Evolutionary conservation across 345 rosid genomes (phyloP).

Genomic region (Eucalyptus globulus): DNA sequence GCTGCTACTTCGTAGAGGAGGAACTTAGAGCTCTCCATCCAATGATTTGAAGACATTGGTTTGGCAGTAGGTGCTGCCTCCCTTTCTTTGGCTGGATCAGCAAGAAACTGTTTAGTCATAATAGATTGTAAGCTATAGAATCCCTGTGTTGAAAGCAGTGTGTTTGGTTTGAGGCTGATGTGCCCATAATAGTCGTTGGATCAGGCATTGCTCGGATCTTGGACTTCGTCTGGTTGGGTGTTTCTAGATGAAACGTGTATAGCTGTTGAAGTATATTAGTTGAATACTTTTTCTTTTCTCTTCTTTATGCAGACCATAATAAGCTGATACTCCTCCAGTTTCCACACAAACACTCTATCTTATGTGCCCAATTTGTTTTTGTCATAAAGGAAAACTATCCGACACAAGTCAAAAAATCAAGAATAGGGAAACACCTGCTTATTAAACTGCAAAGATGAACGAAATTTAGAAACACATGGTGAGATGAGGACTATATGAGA

Average conservation of each 20-base stretch:
- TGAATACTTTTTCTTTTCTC: background rate
- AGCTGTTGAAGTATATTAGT: background rate
- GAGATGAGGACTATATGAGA: background rate
- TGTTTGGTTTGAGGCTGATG: background rate
- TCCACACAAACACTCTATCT: background rate
- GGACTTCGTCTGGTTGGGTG: background rate
- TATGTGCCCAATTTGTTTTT: background rate
- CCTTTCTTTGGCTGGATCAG: background rate
- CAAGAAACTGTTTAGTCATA: background rate
- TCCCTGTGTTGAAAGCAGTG: background rate
- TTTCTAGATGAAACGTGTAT: background rate
- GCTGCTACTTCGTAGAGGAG: background rate
- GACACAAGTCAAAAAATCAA: background rate
- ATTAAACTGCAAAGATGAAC: background rate
- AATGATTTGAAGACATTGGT: background rate
- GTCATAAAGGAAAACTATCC: background rate
- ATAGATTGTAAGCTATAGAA: background rate
- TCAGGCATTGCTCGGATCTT: background rate
- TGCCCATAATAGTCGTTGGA: background rate
- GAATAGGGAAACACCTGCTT: background rate
- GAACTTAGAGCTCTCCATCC: background rate
- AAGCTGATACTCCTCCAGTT: background rate
- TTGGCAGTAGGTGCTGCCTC: background rate
- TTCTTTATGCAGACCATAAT: background rate
- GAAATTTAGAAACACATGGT: background rate